Base-by-base conservation (phyloP, 768 basidiomycete genomes). In the Cyclocybe cylindracea region DNA sequence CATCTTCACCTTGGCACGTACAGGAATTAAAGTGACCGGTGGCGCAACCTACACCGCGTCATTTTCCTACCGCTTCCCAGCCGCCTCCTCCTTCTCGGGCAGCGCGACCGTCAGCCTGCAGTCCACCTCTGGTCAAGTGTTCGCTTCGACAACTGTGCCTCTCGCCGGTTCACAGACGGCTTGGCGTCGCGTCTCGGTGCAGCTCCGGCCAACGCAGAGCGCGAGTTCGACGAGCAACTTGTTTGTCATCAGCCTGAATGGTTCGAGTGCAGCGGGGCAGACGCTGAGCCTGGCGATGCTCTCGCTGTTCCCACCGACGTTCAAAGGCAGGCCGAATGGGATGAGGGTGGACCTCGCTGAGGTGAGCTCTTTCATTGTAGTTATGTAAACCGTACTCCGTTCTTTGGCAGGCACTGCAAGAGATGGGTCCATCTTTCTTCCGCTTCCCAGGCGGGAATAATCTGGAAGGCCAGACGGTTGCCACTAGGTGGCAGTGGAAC, bases 361-460 rank as follows among this genome's bases (percentile, higher is more conserved):
- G 56, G 83, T 79, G 43, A n/a, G 68, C 16, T 16, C 16, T 41
- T n/a, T 7, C 51, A n/a, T 10, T 7, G 33, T 34, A 24, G 14
- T 10, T 9, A 10, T 29, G 16, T 40, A 41, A 16, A 3, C 11
- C 10, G 19, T 13, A n/a, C 6, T 10, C 13, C 33, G 33, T 18
- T 8, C 36, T 5, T 44, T 10, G 13, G 7, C 48, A 86, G 80
- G 69, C 82, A 4, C 69, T 87, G 38, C 69, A 71, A 13, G 78
- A 78, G 7, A 77, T 81, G 70, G 75, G 73, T 6, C 84, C 86
- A 13, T 70, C 78, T 3, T 83, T 86, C 65, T 86, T 83, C 71
- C 75, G 86, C 35, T 78, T 86, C 58, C 86, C 85, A 7, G 86
- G 86, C 14, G 86, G 86, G 7, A 85, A 84, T 53, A 86, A 86